These are phyloP conservation scores for Aquilaria agallochum DNA, from an alignment of 441 rosid genomes.

Conservation along the genomic window DNA sequence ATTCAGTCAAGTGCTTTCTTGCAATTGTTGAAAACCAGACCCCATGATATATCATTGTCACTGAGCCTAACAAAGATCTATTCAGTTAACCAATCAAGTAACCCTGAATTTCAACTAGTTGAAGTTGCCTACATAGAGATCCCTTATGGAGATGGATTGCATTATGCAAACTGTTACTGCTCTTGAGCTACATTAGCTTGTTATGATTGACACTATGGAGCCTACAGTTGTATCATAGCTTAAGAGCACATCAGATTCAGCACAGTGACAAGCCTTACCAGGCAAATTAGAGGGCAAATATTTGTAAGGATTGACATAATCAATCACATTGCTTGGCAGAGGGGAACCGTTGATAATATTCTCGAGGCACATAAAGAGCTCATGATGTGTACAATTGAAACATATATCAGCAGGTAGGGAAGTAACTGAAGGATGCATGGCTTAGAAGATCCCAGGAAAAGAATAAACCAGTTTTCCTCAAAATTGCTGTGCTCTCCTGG, in stretches of 20 bases:
- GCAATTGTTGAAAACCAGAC: neutral
- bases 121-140: too few relatives aligned
- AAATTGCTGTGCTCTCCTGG: too few relatives aligned
- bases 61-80: neutral
- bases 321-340: constrained; percentile 41
- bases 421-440: constrained; percentile 30
- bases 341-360: constrained; percentile 24
- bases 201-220: too few relatives aligned
- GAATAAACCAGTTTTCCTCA: neutral
- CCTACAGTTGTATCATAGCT: neutral
- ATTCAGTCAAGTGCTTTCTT: constrained; percentile 1
- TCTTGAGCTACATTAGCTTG: too few relatives aligned
- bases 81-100: neutral
- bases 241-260: neutral
- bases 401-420: constrained; percentile 13
- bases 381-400: constrained; percentile 23
- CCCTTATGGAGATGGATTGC: too few relatives aligned
- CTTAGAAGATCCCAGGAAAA: neutral
- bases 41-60: neutral
- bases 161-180: too few relatives aligned
- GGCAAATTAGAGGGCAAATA: constrained; percentile 35
- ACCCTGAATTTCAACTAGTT: too few relatives aligned
- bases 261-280: constrained; percentile 20
- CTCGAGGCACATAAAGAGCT: constrained; percentile 21
- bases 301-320: constrained; percentile 30